Base-by-base conservation (phyloP, 2,329 filamentous ascomycete species). In the Trichoderma arundinaceum region DNA sequence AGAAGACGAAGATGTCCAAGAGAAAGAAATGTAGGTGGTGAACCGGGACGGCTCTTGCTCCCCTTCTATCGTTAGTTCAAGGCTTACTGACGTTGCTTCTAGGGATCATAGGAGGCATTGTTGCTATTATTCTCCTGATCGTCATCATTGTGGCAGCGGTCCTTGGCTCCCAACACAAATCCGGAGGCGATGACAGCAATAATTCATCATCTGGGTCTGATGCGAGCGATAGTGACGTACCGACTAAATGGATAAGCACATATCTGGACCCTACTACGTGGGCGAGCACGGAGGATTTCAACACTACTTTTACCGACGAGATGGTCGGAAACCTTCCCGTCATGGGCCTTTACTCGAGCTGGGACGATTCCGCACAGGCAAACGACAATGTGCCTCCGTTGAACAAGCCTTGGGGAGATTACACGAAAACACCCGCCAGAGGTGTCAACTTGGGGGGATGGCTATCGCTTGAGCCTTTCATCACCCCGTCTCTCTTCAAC, bases 391-490 rank as follows among this genome's bases (percentile, higher is more conserved):
- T 96, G 0, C 91, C 93, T 0, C 82, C 92, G 1, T 82, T 99
- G 7, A 85, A 92, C 70, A 83, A 94, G 67, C 73, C 83, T 1
- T 97, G 94, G 85, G 88, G 88, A 7, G 81, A 89, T 2, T 99
- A 98, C 72, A 86, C 88, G 2, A 87, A 86, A 22, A 88, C 84
- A 63, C 93, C 94, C 2, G 92, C 96, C 28, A 88, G 94, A 7
- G 95, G 95, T 1, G 92, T 98, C 41, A 98, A 97, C 72, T 76
- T 98, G 1, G 95, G 95, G 58, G 95, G 95, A 12, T 99, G 95
- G 95, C 85, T 99, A 1, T 91, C 90, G 2, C 80, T 99, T 12
- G 95, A 99, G 74, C 95, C 95, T 0, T 97, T 96, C 76, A 98
- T 99, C 75, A 94, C 92, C 4, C 95, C 95, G 0, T 97, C 94